Base-by-base conservation (phyloP, 2,329 filamentous ascomycete genomes). In the Diaporthe aspalathi region DNA sequence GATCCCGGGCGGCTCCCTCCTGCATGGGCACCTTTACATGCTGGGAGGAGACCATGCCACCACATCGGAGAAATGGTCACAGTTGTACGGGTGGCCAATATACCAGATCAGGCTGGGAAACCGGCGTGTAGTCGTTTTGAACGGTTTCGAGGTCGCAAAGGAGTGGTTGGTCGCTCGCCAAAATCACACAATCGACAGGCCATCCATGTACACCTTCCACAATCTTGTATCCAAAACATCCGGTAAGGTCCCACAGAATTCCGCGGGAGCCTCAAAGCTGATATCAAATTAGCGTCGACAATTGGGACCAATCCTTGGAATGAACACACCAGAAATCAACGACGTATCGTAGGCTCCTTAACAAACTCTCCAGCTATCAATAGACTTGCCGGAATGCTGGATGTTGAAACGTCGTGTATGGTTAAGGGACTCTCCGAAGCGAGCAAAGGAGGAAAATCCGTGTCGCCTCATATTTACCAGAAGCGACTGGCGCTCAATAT, bases 261-360 rank as follows among this genome's bases (percentile, higher is more conserved):
- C 22, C 22, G 2, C 14, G 1, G 5, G 12, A 29, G 5, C 4
- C 7, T 1, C 16, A 16, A 9, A 40, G 40, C 52, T 68, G 7
- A 70, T 17, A 12, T 5, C 3, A 7, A 27, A 45, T 20, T 17
- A 70, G 62, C 69, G 2, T 67, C 69, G 7, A 70, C 69, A 5
- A 70, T 70, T 35, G 69, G 69, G 5, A 70, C 20, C 40, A 70
- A 67, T 24, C 69, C 69, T 22, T 70, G 69, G 69, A 49, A 70
- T 43, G 62, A 70, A n/a, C 38, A 43, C 27, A 70, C 69, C 17
- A 60, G 56, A 27, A 70, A 70, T 29, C 62, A 70, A 45, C 49
- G 69, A 5, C 69, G 69, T n/a, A 52, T 70, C 17, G 69, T 70
- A 16, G 69, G 69, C 43, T 67, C 69, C 5, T 50, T 70, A 16